These are phyloP conservation scores for Teunomyces atbi DNA, from an alignment of 805 yeast genomes.

Conservation along the genomic window DNA sequence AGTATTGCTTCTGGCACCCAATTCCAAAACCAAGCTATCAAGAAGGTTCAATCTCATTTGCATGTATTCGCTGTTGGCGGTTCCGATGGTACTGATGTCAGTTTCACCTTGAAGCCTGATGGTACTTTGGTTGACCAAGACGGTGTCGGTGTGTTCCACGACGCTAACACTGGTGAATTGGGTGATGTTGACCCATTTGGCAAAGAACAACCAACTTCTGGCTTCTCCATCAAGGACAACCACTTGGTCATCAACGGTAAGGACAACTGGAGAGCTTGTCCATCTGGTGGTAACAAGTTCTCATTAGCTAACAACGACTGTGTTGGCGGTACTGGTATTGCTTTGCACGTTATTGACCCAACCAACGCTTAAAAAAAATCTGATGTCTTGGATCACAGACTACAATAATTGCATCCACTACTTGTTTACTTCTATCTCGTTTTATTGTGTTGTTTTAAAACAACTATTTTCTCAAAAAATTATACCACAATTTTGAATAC, in stretches of 20 bases:
- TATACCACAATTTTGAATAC: not conserved
- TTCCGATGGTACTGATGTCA: conserved; percentile 23
- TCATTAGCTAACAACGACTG: conserved; percentile 27
- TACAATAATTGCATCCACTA: not conserved
- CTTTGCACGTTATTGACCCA: conserved; percentile 18
- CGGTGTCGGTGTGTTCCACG: conserved; percentile 27
- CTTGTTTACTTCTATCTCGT: not conserved
- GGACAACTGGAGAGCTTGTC: conserved; percentile 39
- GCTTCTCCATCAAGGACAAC: conserved; percentile 40
- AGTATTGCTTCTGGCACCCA: conserved; percentile 24
- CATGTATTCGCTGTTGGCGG: conserved; percentile 38
- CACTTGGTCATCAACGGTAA: conserved; percentile 34
- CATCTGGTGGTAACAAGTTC: conserved; percentile 23
- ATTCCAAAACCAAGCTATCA: conserved; percentile 25
- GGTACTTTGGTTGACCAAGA: conserved; percentile 30
- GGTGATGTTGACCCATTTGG: conserved; percentile 35
- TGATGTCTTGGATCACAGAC: not conserved
- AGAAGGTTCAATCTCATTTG: conserved; percentile 28
- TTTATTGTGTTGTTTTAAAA: not conserved
- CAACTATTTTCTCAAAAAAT: not conserved
- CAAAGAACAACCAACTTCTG: conserved; percentile 30
- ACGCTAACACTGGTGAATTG: conserved; percentile 30
- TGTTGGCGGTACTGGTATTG: conserved; percentile 28
- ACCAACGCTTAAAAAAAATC: conserved; percentile 3
- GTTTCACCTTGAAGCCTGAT: conserved; percentile 23